Evolutionary conservation across 2,329 filamentous ascomycete genomes (phyloP), one percentile per base, ranked within the genome.

Genomic region (Delphinella strobiligena): DNA sequence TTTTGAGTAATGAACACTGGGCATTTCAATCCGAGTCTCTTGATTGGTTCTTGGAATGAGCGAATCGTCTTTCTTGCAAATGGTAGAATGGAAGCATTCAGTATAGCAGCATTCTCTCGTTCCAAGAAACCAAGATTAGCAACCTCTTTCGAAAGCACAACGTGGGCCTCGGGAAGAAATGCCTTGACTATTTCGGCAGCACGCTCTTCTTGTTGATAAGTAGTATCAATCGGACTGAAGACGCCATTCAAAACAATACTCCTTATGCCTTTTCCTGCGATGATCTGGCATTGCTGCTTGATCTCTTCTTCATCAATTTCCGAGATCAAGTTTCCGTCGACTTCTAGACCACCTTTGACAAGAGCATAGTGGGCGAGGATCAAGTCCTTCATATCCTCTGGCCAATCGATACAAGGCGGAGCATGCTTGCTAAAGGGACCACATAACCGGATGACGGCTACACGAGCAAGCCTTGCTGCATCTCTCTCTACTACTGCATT

Each of bases 321-420:
- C 7, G 31, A 24, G 18, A 42, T 42, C 31, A 42, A 31, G 22
- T 37, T 42, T 4, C 40, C 40, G 19, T 42, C 40, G 7, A 42
- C 36, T 34, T 61, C 57, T 2, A 43, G 37, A 15, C 41, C 41
- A 14, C 41, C 41, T 14, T 43, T 36, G 19, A 43, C 39, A 4
- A 56, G 50, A 1, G 54, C 55, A 34, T 62, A 59, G 41, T 70
- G 61, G 0, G 68, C 69, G 17, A 67, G 54, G 40, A 73, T 60
- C 19, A 73, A 59, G 1, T 53, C 52, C 9, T 59, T 55, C n/a
- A 74, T 50, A 3, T 59, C 59, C 1, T 54, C 45, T 5, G 68
- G 70, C 49, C 67, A 72, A 38, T 71, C 68, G 4, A 64, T 54
- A 38, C 69, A 71, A 2, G 68, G 67, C 7, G 68, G 68, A 4